A percentile compares a stretch with the other conserved stretches of the same genome.
Evolutionary conservation across 1,284 basidiomycete genomes (phyloP).

Genomic region (Cryptococcus floricola): DNA sequence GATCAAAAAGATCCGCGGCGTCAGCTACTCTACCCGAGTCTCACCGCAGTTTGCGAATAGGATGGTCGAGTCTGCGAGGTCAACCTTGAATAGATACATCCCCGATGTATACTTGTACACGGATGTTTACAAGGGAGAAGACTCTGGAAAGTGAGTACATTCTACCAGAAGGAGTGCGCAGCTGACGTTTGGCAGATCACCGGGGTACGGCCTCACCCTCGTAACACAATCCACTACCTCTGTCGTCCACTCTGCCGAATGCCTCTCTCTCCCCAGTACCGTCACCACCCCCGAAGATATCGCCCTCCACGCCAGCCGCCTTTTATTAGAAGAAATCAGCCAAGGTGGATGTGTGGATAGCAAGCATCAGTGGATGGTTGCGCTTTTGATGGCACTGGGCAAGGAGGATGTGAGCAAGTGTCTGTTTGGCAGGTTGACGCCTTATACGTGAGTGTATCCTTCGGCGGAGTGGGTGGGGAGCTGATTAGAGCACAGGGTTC

Average conservation of each 20-base stretch:
- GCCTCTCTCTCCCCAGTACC: conserved; percentile 61
- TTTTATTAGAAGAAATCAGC: conserved; percentile 72
- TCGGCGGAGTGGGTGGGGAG: background rate
- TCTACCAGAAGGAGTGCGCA: background rate
- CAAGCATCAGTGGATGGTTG: conserved; percentile 80
- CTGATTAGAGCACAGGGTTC: conserved; percentile 59
- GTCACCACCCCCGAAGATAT: conserved; percentile 79
- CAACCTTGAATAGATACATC: conserved; percentile 90
- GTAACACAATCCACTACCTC: conserved; percentile 90
- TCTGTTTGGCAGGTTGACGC: conserved; percentile 74
- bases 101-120: conserved; percentile 98
- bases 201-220: conserved; percentile 88
- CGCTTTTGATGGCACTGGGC: conserved; percentile 88
- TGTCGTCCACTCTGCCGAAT: conserved; percentile 82
- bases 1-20: conserved; percentile 90
- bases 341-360: conserved; percentile 86
- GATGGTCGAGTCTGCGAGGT: conserved; percentile 90
- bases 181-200: conserved; percentile 62
- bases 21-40: conserved; percentile 91
- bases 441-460: conserved; percentile 65
- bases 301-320: conserved; percentile 71
- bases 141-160: conserved; percentile 79
- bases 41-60: conserved; percentile 96
- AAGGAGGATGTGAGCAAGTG: conserved; percentile 93
- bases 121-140: conserved; percentile 95